phyloP scores from a whole-genome alignment of 148 eudicot genomes.

The Salicornia ramosissima region DNA sequence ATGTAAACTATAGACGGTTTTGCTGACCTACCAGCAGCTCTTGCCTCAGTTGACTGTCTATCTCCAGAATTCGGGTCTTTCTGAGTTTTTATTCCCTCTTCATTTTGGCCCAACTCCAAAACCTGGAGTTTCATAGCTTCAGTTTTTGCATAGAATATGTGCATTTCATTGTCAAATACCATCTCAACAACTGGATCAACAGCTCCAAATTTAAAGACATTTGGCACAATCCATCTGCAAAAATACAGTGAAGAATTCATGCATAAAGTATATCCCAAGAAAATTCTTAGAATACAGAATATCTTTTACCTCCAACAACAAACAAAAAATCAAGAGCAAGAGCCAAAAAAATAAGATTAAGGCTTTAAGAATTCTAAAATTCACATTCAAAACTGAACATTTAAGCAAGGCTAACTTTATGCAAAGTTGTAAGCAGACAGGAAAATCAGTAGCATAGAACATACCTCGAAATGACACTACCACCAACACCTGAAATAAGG shows the following conservation, averaged over 20 bases:
- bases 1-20: slow-evolving; percentile 77
- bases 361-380: neutral
- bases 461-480: slow-evolving; percentile 88
- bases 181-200: slow-evolving; percentile 92
- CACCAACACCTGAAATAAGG: slow-evolving; percentile 80
- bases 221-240: slow-evolving; percentile 92
- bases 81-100: slow-evolving; percentile 88
- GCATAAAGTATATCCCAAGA: neutral
- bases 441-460: neutral
- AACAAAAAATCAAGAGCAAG: slow-evolving; percentile 1
- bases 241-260: slow-evolving; percentile 12
- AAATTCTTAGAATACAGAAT: neutral
- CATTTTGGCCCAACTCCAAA: slow-evolving; percentile 61
- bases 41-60: slow-evolving; percentile 65
- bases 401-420: neutral
- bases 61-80: slow-evolving; percentile 61
- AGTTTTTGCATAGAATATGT: slow-evolving; percentile 86
- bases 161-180: slow-evolving; percentile 90
- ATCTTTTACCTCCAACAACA: neutral
- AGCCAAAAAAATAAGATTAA: neutral
- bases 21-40: slow-evolving; percentile 52
- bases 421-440: neutral
- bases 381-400: neutral
- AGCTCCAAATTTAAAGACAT: slow-evolving; percentile 94
- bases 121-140: slow-evolving; percentile 95